A percentile compares a stretch with the other conserved stretches of the same genome.
These are phyloP conservation scores for Taxawa tesnikishii DNA, from an alignment of 2,329 filamentous ascomycete genomes.

Conservation along the genomic window DNA sequence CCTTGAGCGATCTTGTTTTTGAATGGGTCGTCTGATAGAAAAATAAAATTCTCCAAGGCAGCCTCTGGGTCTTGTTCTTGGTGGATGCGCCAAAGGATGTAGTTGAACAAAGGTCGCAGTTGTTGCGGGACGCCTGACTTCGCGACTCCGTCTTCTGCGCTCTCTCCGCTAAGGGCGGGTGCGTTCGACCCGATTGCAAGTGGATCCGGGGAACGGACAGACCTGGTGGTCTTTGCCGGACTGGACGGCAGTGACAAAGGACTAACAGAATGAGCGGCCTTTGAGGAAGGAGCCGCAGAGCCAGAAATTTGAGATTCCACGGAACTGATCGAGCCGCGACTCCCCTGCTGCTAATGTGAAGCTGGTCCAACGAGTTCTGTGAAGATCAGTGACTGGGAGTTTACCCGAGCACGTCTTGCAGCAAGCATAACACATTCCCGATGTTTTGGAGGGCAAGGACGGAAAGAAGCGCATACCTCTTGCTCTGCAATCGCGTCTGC, in stretches of 20 bases:
- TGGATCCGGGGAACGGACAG: too few species aligned
- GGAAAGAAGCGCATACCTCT: too few species aligned
- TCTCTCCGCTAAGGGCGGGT: too few species aligned
- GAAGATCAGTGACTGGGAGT: too few species aligned
- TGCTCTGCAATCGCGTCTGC: slow-evolving; percentile 3
- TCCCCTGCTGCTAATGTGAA: slow-evolving; percentile 17
- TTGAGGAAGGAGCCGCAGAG: slow-evolving; percentile 27
- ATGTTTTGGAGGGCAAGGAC: too few species aligned
- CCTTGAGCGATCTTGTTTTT: slow-evolving; percentile 35
- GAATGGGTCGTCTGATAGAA: slow-evolving; percentile 35
- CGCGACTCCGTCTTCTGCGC: too few species aligned
- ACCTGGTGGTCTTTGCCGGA: slow-evolving; percentile 16
- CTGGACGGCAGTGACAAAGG: slow-evolving; percentile 18
- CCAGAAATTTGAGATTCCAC: slow-evolving; percentile 25
- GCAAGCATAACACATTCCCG: too few species aligned
- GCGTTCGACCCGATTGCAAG: too few species aligned
- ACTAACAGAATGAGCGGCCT: too few species aligned
- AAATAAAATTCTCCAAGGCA: slow-evolving; percentile 37
- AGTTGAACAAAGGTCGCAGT: slow-evolving; percentile 36
- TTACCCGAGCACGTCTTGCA: too few species aligned
- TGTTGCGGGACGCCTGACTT: slow-evolving; percentile 5
- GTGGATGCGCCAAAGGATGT: slow-evolving; percentile 39
- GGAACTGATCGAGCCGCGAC: slow-evolving; percentile 31
- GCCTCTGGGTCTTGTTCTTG: slow-evolving; percentile 34
- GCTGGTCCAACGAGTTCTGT: too few species aligned